These are phyloP conservation scores for Copromyces sp. DNA, from an alignment of 495 filamentous ascomycete species.

Conservation along the genomic window DNA sequence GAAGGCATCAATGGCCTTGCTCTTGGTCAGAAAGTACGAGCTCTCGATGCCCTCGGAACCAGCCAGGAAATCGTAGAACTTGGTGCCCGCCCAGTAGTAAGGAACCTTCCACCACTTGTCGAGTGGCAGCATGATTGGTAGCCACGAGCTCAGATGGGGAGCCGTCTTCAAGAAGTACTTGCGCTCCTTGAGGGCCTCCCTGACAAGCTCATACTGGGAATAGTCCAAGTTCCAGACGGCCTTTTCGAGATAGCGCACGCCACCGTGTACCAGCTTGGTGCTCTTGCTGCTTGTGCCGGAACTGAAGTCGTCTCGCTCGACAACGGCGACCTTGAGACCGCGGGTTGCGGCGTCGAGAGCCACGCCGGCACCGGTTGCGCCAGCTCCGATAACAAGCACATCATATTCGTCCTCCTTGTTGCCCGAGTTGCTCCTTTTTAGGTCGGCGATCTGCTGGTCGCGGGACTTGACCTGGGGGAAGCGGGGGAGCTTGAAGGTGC, in stretches of 20 bases:
- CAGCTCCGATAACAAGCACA: constrained; percentile 81
- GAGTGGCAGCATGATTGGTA: constrained; percentile 95
- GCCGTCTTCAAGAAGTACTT: constrained; percentile 95
- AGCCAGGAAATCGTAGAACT: constrained; percentile 88
- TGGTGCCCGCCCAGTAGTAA: constrained; percentile 96
- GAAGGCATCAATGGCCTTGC: constrained; percentile 89
- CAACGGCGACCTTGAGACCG: constrained; percentile 82
- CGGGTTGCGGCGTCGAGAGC: constrained; percentile 89
- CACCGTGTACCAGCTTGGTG: constrained; percentile 95
- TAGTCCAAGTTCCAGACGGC: constrained; percentile 96
- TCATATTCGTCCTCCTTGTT: constrained; percentile 55
- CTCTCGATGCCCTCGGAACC: constrained; percentile 94
- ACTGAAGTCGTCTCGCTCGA: constrained; percentile 95
- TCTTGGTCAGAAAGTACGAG: constrained; percentile 91
- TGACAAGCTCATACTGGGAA: constrained; percentile 85
- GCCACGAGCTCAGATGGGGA: constrained; percentile 86
- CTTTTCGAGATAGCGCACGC: constrained; percentile 93
- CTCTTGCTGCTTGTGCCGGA: constrained; percentile 92
- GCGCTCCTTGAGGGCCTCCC: constrained; percentile 89
- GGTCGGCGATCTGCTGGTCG: constrained; percentile 51
- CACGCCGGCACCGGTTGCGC: constrained; percentile 87
- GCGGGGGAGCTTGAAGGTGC: constrained; percentile 66
- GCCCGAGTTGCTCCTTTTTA: constrained; percentile 36
- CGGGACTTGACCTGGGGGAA: constrained; percentile 72
- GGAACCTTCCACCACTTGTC: constrained; percentile 96